Evolutionary conservation across 1,284 basidiomycete genomes (phyloP), one percentile per base, ranked within the genome.

Genomic region (Athelia sp.): DNA sequence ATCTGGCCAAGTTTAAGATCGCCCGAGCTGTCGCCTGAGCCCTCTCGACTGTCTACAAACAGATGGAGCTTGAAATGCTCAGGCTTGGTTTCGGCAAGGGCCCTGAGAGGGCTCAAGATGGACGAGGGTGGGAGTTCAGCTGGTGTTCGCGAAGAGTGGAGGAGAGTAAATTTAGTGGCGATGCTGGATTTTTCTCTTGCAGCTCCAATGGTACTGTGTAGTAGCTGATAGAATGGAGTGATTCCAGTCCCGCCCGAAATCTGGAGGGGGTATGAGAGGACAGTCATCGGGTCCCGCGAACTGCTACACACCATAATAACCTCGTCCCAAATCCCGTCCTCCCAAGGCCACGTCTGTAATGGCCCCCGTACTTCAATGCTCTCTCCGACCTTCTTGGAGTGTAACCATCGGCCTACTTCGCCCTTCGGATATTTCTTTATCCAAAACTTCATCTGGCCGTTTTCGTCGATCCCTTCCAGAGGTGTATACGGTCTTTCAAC

Each of bases 401-500:
- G 87, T 46, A 93, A 62, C 87, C 89, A 93, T 42, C 85, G 75
- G 4, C 86, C 84, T 29, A 92, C 85, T 67, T 93, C 90, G 31
- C 91, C 90, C 48, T 77, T 77, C 0, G 79, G 75, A 57, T 93
- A 93, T 54, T 73, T 79, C 67, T 90, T 90, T 31, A 93, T 74
- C 86, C 88, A 91, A 45, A 90, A 77, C 42, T 68, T 67, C 73
- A 90, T 82, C 46, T 71, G 67, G 1, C 87, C 82, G 31, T 81
- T 62, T 52, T 73, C 63, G 50, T 86, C 82, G 19, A 90, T 69
- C 13, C 87, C 84, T 55, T 82, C 74, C 36, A 91, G 65, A 1
- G 90, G 88, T 3, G 91, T 93, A 61, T 91, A 93, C 3, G 89
- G 82, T 46, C 90, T 68, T 61, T 93, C 90, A n/a, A 93, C 87